Percentiles rank a stretch among this genome's conserved stretches.
phyloP scores from a whole-genome alignment of 2,329 filamentous ascomycete species.

The Pseudocercospora pini-densiflorae region DNA sequence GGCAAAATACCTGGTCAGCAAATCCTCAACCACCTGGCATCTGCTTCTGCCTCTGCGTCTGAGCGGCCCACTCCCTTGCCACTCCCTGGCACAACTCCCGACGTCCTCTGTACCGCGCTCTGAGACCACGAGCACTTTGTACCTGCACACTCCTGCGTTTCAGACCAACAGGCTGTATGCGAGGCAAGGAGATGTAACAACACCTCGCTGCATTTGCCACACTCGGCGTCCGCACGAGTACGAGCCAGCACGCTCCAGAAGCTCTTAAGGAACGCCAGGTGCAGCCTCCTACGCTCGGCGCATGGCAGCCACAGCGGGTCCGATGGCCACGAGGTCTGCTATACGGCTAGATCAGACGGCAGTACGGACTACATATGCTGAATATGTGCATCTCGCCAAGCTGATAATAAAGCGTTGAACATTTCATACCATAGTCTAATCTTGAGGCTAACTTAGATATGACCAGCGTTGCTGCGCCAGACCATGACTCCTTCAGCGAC shows the following conservation, averaged over 20 bases:
- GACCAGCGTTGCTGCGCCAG: no score
- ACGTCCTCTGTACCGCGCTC: not conserved
- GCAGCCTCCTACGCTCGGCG: constrained; percentile 13
- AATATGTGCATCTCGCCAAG: not conserved
- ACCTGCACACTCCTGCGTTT: constrained; percentile 9
- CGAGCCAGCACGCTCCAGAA: not conserved
- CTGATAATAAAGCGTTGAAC: not conserved
- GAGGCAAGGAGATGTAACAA: not conserved
- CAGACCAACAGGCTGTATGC: constrained; percentile 10
- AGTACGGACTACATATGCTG: not conserved
- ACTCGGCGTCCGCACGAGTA: not conserved
- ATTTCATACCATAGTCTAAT: no score
- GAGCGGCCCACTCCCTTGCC: not conserved
- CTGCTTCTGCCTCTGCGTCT: no score
- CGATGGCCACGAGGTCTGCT: constrained; percentile 15
- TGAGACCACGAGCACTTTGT: not conserved
- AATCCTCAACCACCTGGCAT: not conserved
- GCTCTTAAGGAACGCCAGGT: not conserved
- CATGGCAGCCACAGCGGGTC: constrained; percentile 23
- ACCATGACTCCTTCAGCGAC: no score
- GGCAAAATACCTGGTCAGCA: not conserved
- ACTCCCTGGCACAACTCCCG: not conserved
- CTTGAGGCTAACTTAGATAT: no score
- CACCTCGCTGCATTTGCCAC: constrained; percentile 5
- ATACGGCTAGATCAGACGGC: constrained; percentile 8